These are phyloP conservation scores for Trichoderma asperelloides DNA, from an alignment of 495 filamentous ascomycete species.

Conservation along the genomic window DNA sequence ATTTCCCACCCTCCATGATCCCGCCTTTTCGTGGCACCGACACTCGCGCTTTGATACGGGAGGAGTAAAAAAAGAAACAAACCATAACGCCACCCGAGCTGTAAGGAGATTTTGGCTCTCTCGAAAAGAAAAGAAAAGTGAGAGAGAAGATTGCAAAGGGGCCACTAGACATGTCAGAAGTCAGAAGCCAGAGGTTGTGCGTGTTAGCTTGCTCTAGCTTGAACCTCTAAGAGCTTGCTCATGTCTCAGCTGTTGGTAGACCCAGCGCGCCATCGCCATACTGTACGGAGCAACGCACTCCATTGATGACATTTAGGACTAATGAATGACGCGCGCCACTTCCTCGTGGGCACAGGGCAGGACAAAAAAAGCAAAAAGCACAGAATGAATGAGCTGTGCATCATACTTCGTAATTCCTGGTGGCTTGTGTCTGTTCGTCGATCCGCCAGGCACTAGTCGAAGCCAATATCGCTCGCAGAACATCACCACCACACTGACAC, in stretches of 20 bases:
- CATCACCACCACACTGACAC: background rate
- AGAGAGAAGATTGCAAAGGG: background rate
- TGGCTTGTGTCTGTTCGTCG: background rate
- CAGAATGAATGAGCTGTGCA: background rate
- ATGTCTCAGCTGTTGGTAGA: background rate
- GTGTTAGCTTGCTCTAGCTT: background rate
- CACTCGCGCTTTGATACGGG: background rate
- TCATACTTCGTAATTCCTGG: background rate
- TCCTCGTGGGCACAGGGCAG: background rate
- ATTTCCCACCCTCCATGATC: background rate
- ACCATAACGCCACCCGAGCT: background rate
- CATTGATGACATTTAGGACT: background rate
- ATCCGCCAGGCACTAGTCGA: background rate
- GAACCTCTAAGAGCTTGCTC: background rate
- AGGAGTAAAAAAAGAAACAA: background rate
- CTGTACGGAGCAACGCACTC: background rate
- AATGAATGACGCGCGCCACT: background rate
- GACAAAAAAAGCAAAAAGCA: background rate
- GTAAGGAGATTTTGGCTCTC: background rate
- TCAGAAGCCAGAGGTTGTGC: background rate
- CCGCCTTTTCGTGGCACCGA: conserved; percentile 1
- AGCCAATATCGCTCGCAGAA: background rate
- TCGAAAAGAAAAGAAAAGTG: background rate
- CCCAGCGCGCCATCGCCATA: background rate
- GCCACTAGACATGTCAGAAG: background rate